These are phyloP conservation scores for Ilex aquifolium DNA, from an alignment of 257 asterid genomes.

Conservation along the genomic window DNA sequence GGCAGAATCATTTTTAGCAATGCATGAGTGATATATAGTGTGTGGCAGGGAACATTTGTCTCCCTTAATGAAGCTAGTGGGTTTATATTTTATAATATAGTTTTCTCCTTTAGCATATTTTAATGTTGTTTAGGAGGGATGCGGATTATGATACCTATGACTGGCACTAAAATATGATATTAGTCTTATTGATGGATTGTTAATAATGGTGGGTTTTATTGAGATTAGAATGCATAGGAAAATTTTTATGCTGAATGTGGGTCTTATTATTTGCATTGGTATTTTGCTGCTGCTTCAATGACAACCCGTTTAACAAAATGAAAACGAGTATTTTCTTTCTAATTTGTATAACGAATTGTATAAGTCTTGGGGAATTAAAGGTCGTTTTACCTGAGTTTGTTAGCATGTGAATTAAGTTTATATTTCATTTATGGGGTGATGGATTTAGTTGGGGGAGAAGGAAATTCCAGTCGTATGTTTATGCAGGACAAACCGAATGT, in stretches of 20 bases:
- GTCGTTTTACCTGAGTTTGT: too few relatives aligned
- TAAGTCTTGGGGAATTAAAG: too few relatives aligned
- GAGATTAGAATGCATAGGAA: not conserved
- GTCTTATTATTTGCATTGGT: constrained; percentile 9
- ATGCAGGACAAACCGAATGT: too few relatives aligned
- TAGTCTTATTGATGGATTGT: not conserved
- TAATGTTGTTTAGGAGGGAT: constrained; percentile 17
- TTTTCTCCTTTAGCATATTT: constrained; percentile 1
- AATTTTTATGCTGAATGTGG: not conserved
- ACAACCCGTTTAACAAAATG: too few relatives aligned
- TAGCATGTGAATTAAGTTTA: too few relatives aligned
- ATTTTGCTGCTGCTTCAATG: too few relatives aligned
- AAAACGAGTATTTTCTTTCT: too few relatives aligned
- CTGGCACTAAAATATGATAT: constrained; percentile 3
- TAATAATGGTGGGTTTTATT: not conserved
- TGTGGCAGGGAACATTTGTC: constrained; percentile 18
- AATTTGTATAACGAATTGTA: too few relatives aligned
- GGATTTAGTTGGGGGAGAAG: too few relatives aligned
- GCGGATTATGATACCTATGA: not conserved
- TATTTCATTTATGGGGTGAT: too few relatives aligned
- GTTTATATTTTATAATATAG: constrained; percentile 5
- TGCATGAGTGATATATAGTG: not conserved
- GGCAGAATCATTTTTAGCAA: not conserved
- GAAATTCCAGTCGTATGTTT: too few relatives aligned
- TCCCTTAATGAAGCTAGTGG: constrained; percentile 13